Percentiles rank a stretch among this genome's conserved stretches.
Evolutionary conservation across 192 early-diverging fungal genomes (phyloP).

Genomic region (Gryganskiella cystojenkinii): DNA sequence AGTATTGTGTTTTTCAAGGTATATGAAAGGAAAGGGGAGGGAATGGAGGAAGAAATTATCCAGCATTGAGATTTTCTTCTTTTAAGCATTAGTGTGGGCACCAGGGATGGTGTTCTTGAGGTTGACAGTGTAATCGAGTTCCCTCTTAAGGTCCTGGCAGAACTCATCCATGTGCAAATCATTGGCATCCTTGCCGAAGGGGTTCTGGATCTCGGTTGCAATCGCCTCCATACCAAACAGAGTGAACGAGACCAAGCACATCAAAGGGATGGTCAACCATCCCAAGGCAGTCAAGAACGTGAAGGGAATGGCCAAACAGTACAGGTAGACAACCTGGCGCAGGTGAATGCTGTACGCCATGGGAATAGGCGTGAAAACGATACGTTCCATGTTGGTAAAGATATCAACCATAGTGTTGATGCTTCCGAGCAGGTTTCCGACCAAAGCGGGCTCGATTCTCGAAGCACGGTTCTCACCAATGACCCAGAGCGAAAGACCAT

Average conservation of each 20-base stretch:
- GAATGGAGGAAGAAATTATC: too few relatives aligned
- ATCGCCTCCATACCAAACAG: conserved; percentile 86
- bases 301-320: conserved; percentile 71
- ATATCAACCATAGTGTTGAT: conserved; percentile 66
- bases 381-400: conserved; percentile 75
- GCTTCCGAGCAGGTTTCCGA: conserved; percentile 44
- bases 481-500: conserved; percentile 56
- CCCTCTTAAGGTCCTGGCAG: conserved; percentile 61
- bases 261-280: conserved; percentile 66
- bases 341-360: conserved; percentile 76
- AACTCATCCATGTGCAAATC: conserved; percentile 64
- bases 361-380: conserved; percentile 76
- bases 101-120: conserved; percentile 39
- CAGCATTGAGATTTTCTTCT: too few relatives aligned
- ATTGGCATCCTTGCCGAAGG: conserved; percentile 65
- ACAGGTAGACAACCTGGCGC: conserved; percentile 73
- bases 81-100: background rate
- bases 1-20: too few relatives aligned
- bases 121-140: conserved; percentile 62
- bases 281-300: conserved; percentile 60
- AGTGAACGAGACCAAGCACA: conserved; percentile 71
- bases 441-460: conserved; percentile 52
- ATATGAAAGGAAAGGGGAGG: too few relatives aligned
- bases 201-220: conserved; percentile 83
- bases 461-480: conserved; percentile 46